Percentiles rank a stretch among this genome's conserved stretches.
phyloP scores from a whole-genome alignment of 805 yeast species.

The Kodamaea sagamina region DNA sequence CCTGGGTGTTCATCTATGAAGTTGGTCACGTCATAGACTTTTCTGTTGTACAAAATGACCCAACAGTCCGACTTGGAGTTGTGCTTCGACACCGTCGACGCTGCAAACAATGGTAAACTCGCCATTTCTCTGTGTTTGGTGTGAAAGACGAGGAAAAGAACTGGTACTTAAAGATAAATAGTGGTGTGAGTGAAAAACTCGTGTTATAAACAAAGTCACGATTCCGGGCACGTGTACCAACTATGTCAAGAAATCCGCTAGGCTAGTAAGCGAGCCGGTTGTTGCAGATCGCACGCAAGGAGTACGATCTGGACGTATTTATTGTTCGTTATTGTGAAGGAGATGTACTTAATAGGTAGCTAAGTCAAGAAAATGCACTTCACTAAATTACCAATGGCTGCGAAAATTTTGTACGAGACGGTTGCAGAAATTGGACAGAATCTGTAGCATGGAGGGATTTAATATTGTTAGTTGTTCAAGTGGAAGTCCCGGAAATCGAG shows the following conservation, averaged over 20 bases:
- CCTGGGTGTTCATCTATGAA: constrained; percentile 76
- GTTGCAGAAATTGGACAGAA: too few species aligned
- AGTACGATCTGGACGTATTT: too few species aligned
- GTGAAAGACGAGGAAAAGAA: not conserved
- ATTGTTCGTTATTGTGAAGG: too few species aligned
- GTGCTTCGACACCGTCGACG: constrained; percentile 54
- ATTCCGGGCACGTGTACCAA: constrained; percentile 5
- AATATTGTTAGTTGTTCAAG: too few species aligned
- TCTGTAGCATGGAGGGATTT: too few species aligned
- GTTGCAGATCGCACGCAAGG: too few species aligned
- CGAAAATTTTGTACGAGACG: too few species aligned
- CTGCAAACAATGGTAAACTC: constrained; percentile 62
- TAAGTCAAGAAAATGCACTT: not conserved
- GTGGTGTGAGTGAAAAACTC: constrained; percentile 7
- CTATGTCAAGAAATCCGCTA: too few species aligned
- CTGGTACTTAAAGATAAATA: not conserved
- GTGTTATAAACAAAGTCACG: not conserved
- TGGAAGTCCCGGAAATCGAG: too few species aligned
- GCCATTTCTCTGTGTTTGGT: not conserved
- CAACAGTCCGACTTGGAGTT: constrained; percentile 60
- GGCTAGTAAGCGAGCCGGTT: too few species aligned
- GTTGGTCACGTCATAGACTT: constrained; percentile 78
- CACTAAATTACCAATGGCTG: too few species aligned
- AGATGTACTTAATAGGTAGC: too few species aligned
- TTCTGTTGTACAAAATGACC: constrained; percentile 79